Percentiles rank a stretch among this genome's conserved stretches.
These are phyloP conservation scores for Diaporthe citrichinensis DNA, from an alignment of 2,329 filamentous ascomycete species.

Conservation along the genomic window DNA sequence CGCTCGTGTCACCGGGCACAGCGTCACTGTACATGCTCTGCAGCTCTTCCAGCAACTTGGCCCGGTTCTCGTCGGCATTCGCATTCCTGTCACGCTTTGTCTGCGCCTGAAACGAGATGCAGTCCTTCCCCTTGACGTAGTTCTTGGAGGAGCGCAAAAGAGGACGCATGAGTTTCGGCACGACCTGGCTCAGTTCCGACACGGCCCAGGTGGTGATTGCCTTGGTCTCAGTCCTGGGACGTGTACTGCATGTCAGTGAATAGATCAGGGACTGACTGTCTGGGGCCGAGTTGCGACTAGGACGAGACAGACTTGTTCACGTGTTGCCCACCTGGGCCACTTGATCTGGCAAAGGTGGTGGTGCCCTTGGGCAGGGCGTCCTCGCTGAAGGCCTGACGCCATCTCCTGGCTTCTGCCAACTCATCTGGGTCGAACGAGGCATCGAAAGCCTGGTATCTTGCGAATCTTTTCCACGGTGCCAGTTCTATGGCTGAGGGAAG, in stretches of 20 bases:
- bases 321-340: slow-evolving; percentile 73
- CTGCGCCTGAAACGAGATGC: slow-evolving; percentile 69
- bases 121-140: slow-evolving; percentile 66
- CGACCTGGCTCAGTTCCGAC: slow-evolving; percentile 57
- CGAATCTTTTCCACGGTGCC: slow-evolving; percentile 40
- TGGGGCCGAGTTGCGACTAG: background rate
- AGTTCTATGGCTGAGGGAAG: slow-evolving; percentile 10
- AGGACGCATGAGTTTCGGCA: slow-evolving; percentile 64
- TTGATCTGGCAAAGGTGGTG: slow-evolving; percentile 70
- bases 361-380: slow-evolving; percentile 63
- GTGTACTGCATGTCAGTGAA: background rate
- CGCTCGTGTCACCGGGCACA: slow-evolving; percentile 62
- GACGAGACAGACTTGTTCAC: slow-evolving; percentile 70
- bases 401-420: slow-evolving; percentile 65
- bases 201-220: slow-evolving; percentile 68
- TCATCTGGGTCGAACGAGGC: slow-evolving; percentile 64
- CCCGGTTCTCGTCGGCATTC: slow-evolving; percentile 67
- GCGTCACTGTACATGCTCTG: slow-evolving; percentile 60
- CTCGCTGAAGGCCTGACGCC: slow-evolving; percentile 62
- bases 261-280: background rate
- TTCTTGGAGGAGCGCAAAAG: slow-evolving; percentile 67
- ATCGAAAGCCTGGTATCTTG: slow-evolving; percentile 63
- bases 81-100: slow-evolving; percentile 65
- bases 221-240: slow-evolving; percentile 69
- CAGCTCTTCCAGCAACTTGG: slow-evolving; percentile 63